These are phyloP conservation scores for Paecilomyces sp. DNA, from an alignment of 2,329 filamentous ascomycete genomes.

Conservation along the genomic window DNA sequence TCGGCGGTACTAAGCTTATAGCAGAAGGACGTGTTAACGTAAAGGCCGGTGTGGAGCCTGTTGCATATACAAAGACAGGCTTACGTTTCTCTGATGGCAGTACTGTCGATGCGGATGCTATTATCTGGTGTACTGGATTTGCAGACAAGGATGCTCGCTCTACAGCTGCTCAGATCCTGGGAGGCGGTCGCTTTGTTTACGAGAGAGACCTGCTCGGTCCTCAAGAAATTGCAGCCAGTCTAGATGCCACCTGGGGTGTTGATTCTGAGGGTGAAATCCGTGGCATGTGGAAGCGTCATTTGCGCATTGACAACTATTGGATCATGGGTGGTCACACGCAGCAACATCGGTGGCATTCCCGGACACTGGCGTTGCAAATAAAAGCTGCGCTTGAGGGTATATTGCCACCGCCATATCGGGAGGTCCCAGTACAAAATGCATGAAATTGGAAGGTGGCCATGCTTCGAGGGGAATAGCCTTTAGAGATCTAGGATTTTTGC, in stretches of 20 bases:
- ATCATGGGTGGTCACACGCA: constrained; percentile 40
- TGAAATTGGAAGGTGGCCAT: background rate
- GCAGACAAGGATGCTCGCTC: constrained; percentile 23
- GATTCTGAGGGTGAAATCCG: constrained; percentile 38
- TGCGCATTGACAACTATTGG: constrained; percentile 28
- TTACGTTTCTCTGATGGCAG: constrained; percentile 29
- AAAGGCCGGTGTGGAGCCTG: constrained; percentile 22
- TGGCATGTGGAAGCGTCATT: constrained; percentile 31
- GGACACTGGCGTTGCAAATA: constrained; percentile 41
- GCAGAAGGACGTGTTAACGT: constrained; percentile 23
- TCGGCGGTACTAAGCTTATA: constrained; percentile 27
- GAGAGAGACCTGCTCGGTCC: constrained; percentile 11
- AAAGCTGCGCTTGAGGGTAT: constrained; percentile 25
- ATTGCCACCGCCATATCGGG: constrained; percentile 27
- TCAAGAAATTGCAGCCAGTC: constrained; percentile 28
- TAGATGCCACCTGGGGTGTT: constrained; percentile 37
- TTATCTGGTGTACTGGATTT: constrained; percentile 39
- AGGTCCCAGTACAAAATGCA: constrained; percentile 8
- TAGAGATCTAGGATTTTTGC: no score
- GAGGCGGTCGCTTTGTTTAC: constrained; percentile 4
- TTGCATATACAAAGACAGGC: constrained; percentile 23
- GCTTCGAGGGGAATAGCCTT: no score
- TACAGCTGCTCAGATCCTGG: constrained; percentile 21
- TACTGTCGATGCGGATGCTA: constrained; percentile 25
- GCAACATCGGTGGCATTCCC: constrained; percentile 33